Conservation (phyloP, 148 eudicot species). For the Pharnaceum exiguum region DNA sequence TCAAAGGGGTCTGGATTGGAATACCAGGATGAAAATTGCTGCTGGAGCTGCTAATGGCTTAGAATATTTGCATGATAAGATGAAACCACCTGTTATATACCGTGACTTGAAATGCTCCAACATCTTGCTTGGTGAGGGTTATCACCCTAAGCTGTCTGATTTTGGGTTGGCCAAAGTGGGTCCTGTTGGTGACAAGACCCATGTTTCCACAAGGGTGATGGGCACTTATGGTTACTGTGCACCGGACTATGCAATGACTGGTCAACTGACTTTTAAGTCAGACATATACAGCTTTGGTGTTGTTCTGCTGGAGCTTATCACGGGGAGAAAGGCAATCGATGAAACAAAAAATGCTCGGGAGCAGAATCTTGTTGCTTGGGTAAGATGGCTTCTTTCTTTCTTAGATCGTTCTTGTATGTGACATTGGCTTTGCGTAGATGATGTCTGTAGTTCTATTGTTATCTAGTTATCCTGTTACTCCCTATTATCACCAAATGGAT, state of each 20-base stretch:
- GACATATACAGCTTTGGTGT: slow-evolving; percentile 90
- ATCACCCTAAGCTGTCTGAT: slow-evolving; percentile 69
- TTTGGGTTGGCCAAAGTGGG: slow-evolving; percentile 89
- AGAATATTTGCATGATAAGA: slow-evolving; percentile 76
- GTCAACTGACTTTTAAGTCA: slow-evolving; percentile 79
- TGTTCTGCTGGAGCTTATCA: slow-evolving; percentile 69
- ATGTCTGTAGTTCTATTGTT: not conserved
- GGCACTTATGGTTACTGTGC: slow-evolving; percentile 91
- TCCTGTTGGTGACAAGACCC: slow-evolving; percentile 70
- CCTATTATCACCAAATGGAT: no score
- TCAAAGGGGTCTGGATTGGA: slow-evolving; percentile 62
- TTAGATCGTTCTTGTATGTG: not conserved
- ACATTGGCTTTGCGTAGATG: not conserved
- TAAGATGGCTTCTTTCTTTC: slow-evolving; percentile 25
- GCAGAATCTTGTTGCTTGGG: slow-evolving; percentile 77
- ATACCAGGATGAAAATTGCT: slow-evolving; percentile 80
- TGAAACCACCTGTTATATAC: slow-evolving; percentile 75
- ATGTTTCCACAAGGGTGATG: slow-evolving; percentile 87
- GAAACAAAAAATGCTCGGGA: slow-evolving; percentile 29
- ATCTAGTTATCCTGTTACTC: not conserved
- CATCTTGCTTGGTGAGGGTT: slow-evolving; percentile 70
- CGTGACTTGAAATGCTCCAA: slow-evolving; percentile 89
- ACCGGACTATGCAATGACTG: slow-evolving; percentile 89
- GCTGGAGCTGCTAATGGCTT: slow-evolving; percentile 91
- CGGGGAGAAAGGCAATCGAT: slow-evolving; percentile 76